Percentiles rank a stretch among this genome's conserved stretches.
These are phyloP conservation scores for Neophaeococcomyces mojaviensis DNA, from an alignment of 2,329 filamentous ascomycete species.

Conservation along the genomic window DNA sequence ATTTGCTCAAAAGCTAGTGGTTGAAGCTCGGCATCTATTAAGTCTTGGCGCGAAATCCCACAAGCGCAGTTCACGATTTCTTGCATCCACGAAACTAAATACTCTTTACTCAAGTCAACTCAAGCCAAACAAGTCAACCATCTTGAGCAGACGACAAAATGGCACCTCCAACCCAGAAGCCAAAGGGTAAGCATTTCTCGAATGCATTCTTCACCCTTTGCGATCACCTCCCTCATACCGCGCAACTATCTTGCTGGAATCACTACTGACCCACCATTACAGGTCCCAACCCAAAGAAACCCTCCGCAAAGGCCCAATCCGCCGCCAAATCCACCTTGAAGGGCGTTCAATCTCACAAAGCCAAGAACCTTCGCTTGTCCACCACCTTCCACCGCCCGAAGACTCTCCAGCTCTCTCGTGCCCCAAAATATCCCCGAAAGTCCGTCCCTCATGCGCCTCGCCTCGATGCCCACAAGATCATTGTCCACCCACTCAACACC, in stretches of 20 bases:
- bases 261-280: constrained; percentile 9
- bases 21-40: background rate
- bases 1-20: too few relatives aligned
- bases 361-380: constrained; percentile 82
- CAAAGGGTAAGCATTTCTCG: constrained; percentile 19
- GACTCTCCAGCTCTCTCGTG: constrained; percentile 83
- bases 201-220: background rate
- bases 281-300: constrained; percentile 45
- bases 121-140: too few relatives aligned
- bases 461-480: constrained; percentile 95
- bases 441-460: constrained; percentile 81
- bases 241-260: background rate
- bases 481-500: constrained; percentile 97
- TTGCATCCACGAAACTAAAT: background rate
- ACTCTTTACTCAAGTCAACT: too few relatives aligned
- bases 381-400: constrained; percentile 98
- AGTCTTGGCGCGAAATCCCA: constrained; percentile 4
- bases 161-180: constrained; percentile 23
- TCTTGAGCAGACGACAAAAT: constrained; percentile 13
- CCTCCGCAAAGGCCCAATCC: constrained; percentile 68
- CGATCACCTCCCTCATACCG: background rate
- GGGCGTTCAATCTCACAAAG: constrained; percentile 79
- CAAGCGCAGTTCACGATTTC: background rate
- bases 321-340: constrained; percentile 94
- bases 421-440: constrained; percentile 95